Conservation (phyloP, 148 eudicot species). For the Silene conica region DNA sequence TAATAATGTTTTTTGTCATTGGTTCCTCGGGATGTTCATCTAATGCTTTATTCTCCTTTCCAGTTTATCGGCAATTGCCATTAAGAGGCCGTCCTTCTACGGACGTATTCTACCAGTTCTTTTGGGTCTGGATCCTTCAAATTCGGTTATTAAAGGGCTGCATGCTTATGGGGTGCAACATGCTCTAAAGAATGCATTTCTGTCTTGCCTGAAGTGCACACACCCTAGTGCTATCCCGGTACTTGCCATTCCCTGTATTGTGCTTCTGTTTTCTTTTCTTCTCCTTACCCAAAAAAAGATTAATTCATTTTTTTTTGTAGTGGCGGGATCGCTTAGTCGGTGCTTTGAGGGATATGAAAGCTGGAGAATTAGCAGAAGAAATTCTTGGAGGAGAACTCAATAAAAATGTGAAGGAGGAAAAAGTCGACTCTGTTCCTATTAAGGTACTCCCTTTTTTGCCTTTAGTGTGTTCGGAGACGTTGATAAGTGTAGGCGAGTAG, state of each 20-base stretch:
- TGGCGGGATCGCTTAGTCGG: slow-evolving; percentile 85
- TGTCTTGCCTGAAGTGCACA: slow-evolving; percentile 75
- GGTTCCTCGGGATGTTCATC: not conserved
- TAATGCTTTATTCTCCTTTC: slow-evolving; percentile 23
- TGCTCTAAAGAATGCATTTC: slow-evolving; percentile 83
- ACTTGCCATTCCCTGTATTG: slow-evolving; percentile 18
- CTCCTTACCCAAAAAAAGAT: too few species aligned
- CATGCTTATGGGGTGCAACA: slow-evolving; percentile 65
- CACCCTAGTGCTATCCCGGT: slow-evolving; percentile 98
- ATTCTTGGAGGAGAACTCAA: slow-evolving; percentile 38
- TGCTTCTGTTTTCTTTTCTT: slow-evolving; percentile 6
- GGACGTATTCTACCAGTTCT: slow-evolving; percentile 94
- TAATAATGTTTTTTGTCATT: not conserved
- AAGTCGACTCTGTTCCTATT: slow-evolving; percentile 27
- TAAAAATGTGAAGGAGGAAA: slow-evolving; percentile 42
- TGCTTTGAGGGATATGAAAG: slow-evolving; percentile 72
- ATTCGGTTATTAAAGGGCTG: slow-evolving; percentile 51
- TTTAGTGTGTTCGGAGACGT: not conserved
- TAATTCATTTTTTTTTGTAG: slow-evolving; percentile 29
- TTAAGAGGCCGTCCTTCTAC: slow-evolving; percentile 86
- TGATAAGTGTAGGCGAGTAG: not conserved
- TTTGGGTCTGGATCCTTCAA: slow-evolving; percentile 79
- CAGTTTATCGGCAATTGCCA: slow-evolving; percentile 85
- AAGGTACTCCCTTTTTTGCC: slow-evolving; percentile 34
- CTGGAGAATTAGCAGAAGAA: slow-evolving; percentile 50